These are phyloP conservation scores for Ogataea zsoltii DNA, from an alignment of 805 yeast genomes.

Conservation along the genomic window DNA sequence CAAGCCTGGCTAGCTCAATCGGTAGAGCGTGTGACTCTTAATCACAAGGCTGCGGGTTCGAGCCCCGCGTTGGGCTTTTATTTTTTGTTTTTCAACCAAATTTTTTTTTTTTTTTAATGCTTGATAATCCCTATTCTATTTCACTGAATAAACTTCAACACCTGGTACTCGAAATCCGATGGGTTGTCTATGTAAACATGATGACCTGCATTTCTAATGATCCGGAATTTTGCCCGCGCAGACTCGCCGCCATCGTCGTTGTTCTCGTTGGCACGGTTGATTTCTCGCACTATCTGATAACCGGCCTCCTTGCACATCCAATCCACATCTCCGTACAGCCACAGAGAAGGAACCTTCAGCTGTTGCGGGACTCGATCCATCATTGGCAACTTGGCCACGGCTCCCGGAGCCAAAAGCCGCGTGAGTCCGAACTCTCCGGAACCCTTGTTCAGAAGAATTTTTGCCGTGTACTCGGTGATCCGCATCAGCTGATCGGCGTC, in stretches of 20 bases:
- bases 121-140: neutral
- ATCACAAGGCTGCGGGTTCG: conserved; percentile 31
- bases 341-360: conserved; percentile 45
- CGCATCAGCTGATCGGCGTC: conserved; percentile 36
- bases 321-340: conserved; percentile 68
- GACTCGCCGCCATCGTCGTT: conserved; percentile 8
- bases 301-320: conserved; percentile 75
- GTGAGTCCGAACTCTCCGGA: conserved; percentile 69
- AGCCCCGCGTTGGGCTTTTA: conserved; percentile 27
- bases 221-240: conserved; percentile 34
- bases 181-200: conserved; percentile 57
- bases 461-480: conserved; percentile 56
- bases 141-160: conserved; percentile 25
- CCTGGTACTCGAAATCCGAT: conserved; percentile 29
- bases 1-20: conserved; percentile 29
- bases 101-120: neutral
- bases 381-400: conserved; percentile 56
- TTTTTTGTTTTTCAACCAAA: neutral
- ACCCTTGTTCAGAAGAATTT: conserved; percentile 52
- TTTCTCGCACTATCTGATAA: conserved; percentile 38
- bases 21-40: conserved; percentile 32
- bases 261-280: conserved; percentile 26
- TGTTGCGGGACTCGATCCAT: conserved; percentile 50
- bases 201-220: conserved; percentile 50
- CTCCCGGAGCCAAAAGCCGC: conserved; percentile 59